Base-by-base conservation (phyloP, 768 basidiomycete genomes). In the Cyclocybe cylindracea region DNA sequence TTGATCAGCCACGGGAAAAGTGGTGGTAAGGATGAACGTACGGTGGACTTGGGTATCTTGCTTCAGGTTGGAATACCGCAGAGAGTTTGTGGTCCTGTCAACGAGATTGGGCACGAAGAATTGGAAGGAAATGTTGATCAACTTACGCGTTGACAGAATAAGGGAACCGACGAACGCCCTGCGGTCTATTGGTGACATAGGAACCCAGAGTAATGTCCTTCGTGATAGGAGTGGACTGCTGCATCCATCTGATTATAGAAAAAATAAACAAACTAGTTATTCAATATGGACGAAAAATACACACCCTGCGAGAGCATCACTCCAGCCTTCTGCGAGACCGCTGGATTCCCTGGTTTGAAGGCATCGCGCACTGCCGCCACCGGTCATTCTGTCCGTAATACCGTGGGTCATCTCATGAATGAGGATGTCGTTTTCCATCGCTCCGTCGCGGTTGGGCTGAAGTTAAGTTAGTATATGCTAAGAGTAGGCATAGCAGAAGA, bases 261-360 rank as follows among this genome's bases (percentile, higher is more conserved):
- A 46, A 13, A 29, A 9, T 4, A 39, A 18, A 8, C 10, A 13
- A 40, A 19, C 13, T 24, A 53, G 5, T 5, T 24, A 24, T 24
- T 24, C 24, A 24, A 24, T 24, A 24, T 5, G 3, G 24, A 5
- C 24, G 8, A n/a, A 31, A 33, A 16, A n/a, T 34, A n/a, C n/a
- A n/a, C n/a, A 61, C 69, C 69, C 67, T 2, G 77, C 73, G 69
- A 78, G 65, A 16, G 75, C 75, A 65, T 85, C 85, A 3, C 79
- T 80, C 84, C 84, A 87, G 13, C 83, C 85, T 64, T 89, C 86
- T 39, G 84, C 85, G 77, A 87, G 77, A 10, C 85, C 86, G 16
- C 82, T 81, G 3, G 85, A 72, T 61, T 87, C 86, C 32, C 73
- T 73, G 29, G 77, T 83, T 61, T 85, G 80, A 53, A 87, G 68